Base-by-base conservation (phyloP, 805 yeast genomes). In the Hemisphaericaspora nanyangensis region DNA sequence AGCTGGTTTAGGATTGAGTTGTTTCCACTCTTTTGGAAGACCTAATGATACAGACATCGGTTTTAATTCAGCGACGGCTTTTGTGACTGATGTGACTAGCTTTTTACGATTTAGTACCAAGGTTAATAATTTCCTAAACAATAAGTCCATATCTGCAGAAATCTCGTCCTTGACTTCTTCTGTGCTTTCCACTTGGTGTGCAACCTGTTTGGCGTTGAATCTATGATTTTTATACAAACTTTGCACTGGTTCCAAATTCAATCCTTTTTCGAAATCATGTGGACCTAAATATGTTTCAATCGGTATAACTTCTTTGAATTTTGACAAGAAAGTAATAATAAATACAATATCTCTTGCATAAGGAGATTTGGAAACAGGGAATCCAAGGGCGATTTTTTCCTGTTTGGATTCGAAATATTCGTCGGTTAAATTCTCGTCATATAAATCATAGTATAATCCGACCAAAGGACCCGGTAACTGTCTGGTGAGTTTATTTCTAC, bases 401-500 rank as follows among this genome's bases (percentile, higher is more conserved):
- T 46, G 24, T 3, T 49, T 40, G 1, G 53, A 48, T 5, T 34
- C 28, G 3, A 27, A 29, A 30, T 50, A 43, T 13, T 46, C 44
- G n/a, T 45, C 45, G 2, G 53, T 50, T 5, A 57, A 34, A 45
- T 61, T 63, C 12, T 65, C 71, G 40, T 68, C 73, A 39, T 68
- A 68, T 8, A 58, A 46, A 31, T 60, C 64, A 41, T 60, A 67
- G 35, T 52, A 46, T 20, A 68, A 45, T 0, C 62, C 58, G 4
- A 68, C 50, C 32, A 68, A 47, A 1, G 74, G 72, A 1, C 72
- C 72, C 0, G 73, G 72, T 12, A 60, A 52, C 26, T 62, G 61
- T 24, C 70, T 47, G 7, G 66, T 50, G 12, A 52, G 42, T 43
- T 60, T 63, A 38, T 54, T 50, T 13, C 54, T 51, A 15, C 54